Evolutionary conservation across 352 stramenopile species (phyloP).

Genomic region (Globisporangium okanoganense): DNA sequence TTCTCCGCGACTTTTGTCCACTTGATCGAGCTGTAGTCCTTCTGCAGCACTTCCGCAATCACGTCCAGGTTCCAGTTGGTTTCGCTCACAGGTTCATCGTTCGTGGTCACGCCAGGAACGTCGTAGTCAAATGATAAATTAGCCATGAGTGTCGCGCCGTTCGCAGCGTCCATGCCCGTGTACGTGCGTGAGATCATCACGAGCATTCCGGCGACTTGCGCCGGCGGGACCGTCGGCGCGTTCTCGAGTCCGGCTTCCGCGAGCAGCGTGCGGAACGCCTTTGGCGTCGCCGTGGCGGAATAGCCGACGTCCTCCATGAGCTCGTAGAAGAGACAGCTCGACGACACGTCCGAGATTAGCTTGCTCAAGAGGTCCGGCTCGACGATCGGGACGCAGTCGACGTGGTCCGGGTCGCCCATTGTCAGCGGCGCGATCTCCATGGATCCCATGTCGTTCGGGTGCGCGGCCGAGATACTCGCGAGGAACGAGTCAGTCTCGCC

Average conservation of each 20-base stretch:
- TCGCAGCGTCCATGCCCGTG: constrained; percentile 53
- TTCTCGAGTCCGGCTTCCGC: constrained; percentile 79
- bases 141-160: constrained; percentile 73
- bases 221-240: constrained; percentile 76
- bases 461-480: constrained; percentile 79
- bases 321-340: constrained; percentile 85
- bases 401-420: constrained; percentile 81
- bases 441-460: constrained; percentile 82
- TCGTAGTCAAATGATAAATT: constrained; percentile 82
- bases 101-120: constrained; percentile 22
- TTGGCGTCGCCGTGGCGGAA: constrained; percentile 68
- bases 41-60: constrained; percentile 81
- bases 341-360: constrained; percentile 75
- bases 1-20: constrained; percentile 85
- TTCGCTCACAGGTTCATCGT: constrained; percentile 15
- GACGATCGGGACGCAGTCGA: constrained; percentile 68
- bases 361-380: constrained; percentile 65
- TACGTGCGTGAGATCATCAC: constrained; percentile 85
- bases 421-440: constrained; percentile 85
- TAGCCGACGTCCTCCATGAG: constrained; percentile 91
- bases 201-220: constrained; percentile 87
- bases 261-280: constrained; percentile 80
- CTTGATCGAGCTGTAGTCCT: constrained; percentile 83
- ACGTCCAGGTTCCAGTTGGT: constrained; percentile 76
- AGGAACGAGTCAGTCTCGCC: constrained; percentile 84